Base-by-base conservation (phyloP, 2,329 filamentous ascomycete species). In the Aspergillus puulaauensis region DNA sequence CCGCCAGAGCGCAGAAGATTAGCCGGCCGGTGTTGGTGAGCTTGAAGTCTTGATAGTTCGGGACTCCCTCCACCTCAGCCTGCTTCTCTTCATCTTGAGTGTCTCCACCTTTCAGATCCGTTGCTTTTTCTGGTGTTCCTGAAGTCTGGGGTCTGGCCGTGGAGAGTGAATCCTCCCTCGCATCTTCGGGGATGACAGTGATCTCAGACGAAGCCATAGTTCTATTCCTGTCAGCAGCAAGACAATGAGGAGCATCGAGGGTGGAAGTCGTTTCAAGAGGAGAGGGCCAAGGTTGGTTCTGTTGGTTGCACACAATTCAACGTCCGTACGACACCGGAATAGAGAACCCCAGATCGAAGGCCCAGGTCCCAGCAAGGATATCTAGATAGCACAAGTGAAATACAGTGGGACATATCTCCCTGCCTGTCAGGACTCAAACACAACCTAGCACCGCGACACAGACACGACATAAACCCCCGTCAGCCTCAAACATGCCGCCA, bases 1-100 rank as follows among this genome's bases (percentile, higher is more conserved):
- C 75, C 7, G 77, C 75, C 51, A 66, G 21, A 4, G 57, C 58
- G 12, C 57, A 46, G 31, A 63, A 61, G 7, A 63, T 56, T 7
- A 63, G 41, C 6, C 54, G 57, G 7, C 61, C 61, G 5, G 19
- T 43, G 1, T 19, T 37, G 2, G 54, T 51, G 2, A 63, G 56
- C n/a, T 51, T 52, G 52, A 61, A 63, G 41, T 54, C 46, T 1
- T 54, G 41, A 12, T 56, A 40, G 52, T 40, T 17, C 2, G 51
- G 37, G 6, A 6, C 43, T 9, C 55, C 52, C 17, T 49, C 24
- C 3, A 49, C n/a, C 4, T 15, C 12, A 3, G 37, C 23, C 23
- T 48, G 46, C 17, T 46, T 27, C 17, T 39, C 47, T 21, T 48
- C 43, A 21, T 49, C 47, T 24, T 43, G n/a, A 15, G 6, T 14